Conservation (phyloP, 2,329 filamentous ascomycete species). For the Colletotrichum godetiae region DNA sequence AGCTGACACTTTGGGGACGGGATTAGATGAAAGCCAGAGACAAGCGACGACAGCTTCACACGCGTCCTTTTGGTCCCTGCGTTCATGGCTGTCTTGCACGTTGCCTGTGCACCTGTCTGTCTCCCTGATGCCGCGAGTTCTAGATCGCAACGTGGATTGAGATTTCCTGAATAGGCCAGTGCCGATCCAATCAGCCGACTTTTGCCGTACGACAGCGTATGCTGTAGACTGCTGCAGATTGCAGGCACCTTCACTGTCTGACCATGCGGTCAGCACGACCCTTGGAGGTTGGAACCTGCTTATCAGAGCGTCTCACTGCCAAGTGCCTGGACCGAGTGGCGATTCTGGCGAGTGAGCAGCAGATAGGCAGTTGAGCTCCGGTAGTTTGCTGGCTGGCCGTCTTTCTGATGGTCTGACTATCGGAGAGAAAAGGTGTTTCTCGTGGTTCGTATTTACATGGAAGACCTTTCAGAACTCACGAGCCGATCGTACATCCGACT, state of each 20-base stretch:
- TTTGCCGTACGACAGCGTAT: neutral
- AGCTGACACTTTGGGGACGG: neutral
- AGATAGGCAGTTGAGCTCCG: neutral
- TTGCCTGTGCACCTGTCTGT: neutral
- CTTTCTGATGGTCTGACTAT: neutral
- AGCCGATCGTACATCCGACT: neutral
- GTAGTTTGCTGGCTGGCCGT: neutral
- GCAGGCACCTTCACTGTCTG: neutral
- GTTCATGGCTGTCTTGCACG: neutral
- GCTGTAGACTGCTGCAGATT: neutral
- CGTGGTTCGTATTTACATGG: neutral
- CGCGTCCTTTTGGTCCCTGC: neutral
- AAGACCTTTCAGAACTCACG: neutral
- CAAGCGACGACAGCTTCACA: neutral
- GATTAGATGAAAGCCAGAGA: neutral
- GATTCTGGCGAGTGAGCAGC: no score
- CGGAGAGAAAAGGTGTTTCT: neutral
- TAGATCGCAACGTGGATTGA: neutral
- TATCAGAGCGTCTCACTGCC: slow-evolving; percentile 7
- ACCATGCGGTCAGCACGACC: neutral
- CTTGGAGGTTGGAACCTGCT: neutral
- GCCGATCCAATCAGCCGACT: neutral
- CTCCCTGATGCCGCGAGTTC: neutral
- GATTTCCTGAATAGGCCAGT: neutral
- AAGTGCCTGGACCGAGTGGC: neutral